A percentile compares a stretch with the other conserved stretches of the same genome.
phyloP scores from a whole-genome alignment of 2,329 filamentous ascomycete species.

The Aureobasidium sp. region DNA sequence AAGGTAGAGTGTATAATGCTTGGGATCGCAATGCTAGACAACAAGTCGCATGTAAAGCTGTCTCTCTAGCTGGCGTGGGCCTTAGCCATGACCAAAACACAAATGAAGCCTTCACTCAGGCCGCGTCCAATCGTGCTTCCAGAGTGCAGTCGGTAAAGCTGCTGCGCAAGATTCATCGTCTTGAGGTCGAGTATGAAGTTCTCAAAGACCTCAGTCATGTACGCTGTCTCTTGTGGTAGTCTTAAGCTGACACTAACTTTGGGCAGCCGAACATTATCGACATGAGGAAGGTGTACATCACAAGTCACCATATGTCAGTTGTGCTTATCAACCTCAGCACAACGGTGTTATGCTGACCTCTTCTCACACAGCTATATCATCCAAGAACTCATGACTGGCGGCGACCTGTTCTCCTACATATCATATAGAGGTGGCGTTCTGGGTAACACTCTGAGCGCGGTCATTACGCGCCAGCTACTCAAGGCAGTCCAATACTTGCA shows the following conservation, averaged over 20 bases:
- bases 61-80: constrained; percentile 38
- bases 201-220: constrained; percentile 49
- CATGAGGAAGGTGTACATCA: constrained; percentile 50
- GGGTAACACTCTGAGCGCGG: constrained; percentile 44
- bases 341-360: neutral
- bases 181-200: constrained; percentile 26
- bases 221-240: constrained; percentile 16
- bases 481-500: constrained; percentile 55
- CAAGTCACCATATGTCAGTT: constrained; percentile 43
- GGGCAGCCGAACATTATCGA: constrained; percentile 51
- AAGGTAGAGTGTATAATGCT: constrained; percentile 49
- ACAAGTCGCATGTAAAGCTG: constrained; percentile 64
- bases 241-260: neutral
- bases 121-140: neutral
- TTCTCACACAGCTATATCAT: constrained; percentile 47
- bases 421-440: constrained; percentile 43
- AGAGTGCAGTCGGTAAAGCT: neutral
- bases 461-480: constrained; percentile 49
- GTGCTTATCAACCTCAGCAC: neutral
- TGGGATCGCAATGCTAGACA: constrained; percentile 44
- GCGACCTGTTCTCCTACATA: constrained; percentile 55
- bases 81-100: neutral
- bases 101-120: neutral
- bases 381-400: constrained; percentile 52
- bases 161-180: neutral